Evolutionary conservation across 1,139 yeast species (phyloP).

Genomic region (Magnusiomyces magnusii): DNA sequence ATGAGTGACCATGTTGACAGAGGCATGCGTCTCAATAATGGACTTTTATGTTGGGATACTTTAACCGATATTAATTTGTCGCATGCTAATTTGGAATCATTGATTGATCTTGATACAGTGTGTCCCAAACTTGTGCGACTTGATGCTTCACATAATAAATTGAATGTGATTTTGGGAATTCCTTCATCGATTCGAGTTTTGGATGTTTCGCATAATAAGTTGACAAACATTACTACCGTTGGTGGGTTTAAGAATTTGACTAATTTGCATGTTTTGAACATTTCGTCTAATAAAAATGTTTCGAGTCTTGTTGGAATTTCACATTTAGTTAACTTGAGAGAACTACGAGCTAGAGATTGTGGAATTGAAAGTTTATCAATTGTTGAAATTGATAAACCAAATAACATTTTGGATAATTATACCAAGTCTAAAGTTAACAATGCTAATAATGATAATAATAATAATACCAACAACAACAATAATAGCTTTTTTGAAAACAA

Average conservation of each 20-base stretch:
- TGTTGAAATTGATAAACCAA: neutral
- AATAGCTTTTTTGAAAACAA: neutral
- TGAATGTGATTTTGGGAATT: slow-evolving; percentile 34
- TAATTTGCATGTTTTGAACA: slow-evolving; percentile 29
- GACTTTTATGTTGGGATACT: slow-evolving; percentile 32
- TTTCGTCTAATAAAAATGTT: slow-evolving; percentile 25
- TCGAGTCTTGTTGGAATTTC: slow-evolving; percentile 26
- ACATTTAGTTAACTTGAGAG: slow-evolving; percentile 27
- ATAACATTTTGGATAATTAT: slow-evolving; percentile 1
- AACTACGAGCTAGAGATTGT: slow-evolving; percentile 19
- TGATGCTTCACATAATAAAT: slow-evolving; percentile 30
- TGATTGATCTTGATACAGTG: slow-evolving; percentile 32
- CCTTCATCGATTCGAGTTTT: slow-evolving; percentile 28
- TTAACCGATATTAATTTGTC: slow-evolving; percentile 30
- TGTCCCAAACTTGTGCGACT: slow-evolving; percentile 33
- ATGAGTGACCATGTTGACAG: neutral
- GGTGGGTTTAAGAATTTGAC: slow-evolving; percentile 20
- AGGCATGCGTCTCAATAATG: neutral
- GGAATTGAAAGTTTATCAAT: slow-evolving; percentile 5
- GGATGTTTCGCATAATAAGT: slow-evolving; percentile 27
- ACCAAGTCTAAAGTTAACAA: slow-evolving; percentile 9
- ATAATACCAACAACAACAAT: slow-evolving; percentile 11
- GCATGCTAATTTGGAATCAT: slow-evolving; percentile 26
- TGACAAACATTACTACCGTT: slow-evolving; percentile 31
- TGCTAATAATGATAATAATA: neutral